Evolutionary conservation across 805 yeast species (phyloP).

Genomic region (Schwanniomyces sp.): DNA sequence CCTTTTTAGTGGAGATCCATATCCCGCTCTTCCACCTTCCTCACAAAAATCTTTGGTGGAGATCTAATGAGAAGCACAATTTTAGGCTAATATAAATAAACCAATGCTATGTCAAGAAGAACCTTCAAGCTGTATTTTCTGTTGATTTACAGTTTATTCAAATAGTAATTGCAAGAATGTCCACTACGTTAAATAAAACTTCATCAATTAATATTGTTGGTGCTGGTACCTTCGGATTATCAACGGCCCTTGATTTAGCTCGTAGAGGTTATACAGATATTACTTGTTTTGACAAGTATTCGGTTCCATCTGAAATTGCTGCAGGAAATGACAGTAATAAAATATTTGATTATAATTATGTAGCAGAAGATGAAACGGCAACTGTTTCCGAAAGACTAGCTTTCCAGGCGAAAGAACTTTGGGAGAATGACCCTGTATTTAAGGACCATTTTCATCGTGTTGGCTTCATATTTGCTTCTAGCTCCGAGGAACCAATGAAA

Average conservation of each 20-base stretch:
- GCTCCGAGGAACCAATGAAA: neutral
- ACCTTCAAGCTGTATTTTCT: no score
- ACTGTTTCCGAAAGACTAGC: constrained; percentile 4
- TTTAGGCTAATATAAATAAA: no score
- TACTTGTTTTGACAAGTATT: constrained; percentile 4
- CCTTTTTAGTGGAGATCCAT: no score
- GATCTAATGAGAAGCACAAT: no score
- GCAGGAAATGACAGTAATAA: constrained; percentile 9
- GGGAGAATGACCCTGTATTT: constrained; percentile 8
- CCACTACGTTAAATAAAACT: neutral
- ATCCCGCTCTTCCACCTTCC: no score
- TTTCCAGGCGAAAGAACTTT: constrained; percentile 7
- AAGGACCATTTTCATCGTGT: constrained; percentile 7
- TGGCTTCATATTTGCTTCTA: constrained; percentile 1
- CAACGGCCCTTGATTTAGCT: constrained; percentile 4
- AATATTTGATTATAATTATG: constrained; percentile 2
- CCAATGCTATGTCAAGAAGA: no score
- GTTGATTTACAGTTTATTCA: no score
- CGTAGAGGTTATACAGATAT: constrained; percentile 2
- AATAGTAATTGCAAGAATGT: neutral
- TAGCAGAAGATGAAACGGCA: constrained; percentile 1
- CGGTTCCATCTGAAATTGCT: constrained; percentile 1
- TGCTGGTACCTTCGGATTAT: constrained; percentile 6
- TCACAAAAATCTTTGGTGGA: no score
- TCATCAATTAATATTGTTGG: constrained; percentile 7